Evolutionary conservation across 768 basidiomycete species (phyloP), one percentile per base, ranked within the genome.

Genomic region (Phanerodontia chrysosporium): DNA sequence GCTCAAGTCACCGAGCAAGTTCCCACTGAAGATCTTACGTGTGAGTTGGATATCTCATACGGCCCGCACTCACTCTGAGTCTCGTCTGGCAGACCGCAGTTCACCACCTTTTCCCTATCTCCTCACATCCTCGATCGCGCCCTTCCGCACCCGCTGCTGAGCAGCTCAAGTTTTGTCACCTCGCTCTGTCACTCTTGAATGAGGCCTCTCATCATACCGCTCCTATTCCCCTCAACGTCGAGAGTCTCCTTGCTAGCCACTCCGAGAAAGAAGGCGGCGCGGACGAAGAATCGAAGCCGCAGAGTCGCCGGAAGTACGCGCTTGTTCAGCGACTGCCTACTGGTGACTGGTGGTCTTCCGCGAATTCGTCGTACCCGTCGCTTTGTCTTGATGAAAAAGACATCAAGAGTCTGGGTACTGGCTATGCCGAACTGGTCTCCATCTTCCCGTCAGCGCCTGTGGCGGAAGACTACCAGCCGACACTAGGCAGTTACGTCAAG

Each of bases 331-430:
- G 84, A 59, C 76, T 94, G 7, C 89, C 92, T 0, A 80, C 77
- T 1, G 90, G 85, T 39, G 86, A 87, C 59, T 91, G 84, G 76
- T 94, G 90, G 86, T 80, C 89, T 16, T 90, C 91, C 27, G 79
- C 86, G 55, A 81, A 78, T 66, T 78, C 83, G 22, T 78, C 70
- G 56, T 69, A 66, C 56, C 75, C 68, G 32, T 75, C 64, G 51
- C 73, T 62, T 45, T 67, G 55, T 58, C 75, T 29, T 39, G 74
- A 77, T 55, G 72, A 74, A 7, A 69, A 71, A 45, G 69, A 75
- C 63, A 62, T 84, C 56, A 84, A 80, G 64, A 74, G 78, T 61
- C 69, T 88, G 14, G 72, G 78, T 21, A 85, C 85, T 5, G 88
- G 80, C 29, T 80, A 89, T 58, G 87, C 91, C 13, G 89, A 92